Conservation (phyloP, 1,139 yeast species). For the Saccharomycopsis crataegensis region DNA sequence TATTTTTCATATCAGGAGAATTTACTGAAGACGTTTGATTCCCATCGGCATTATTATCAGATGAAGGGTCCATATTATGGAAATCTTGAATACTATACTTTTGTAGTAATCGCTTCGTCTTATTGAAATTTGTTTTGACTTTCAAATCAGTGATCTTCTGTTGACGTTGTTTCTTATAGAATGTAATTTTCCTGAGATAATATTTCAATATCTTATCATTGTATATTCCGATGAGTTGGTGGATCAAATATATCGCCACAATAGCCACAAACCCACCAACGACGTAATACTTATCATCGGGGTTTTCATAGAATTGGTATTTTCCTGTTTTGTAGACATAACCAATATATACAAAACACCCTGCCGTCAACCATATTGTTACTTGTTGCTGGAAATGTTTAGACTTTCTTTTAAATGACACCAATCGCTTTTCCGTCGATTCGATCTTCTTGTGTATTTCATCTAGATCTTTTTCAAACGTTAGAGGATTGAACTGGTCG, state of each 20-base stretch:
- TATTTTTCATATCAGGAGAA: too few relatives aligned
- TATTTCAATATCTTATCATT: constrained; percentile 24
- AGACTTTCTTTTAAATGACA: constrained; percentile 21
- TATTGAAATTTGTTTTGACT: constrained; percentile 67
- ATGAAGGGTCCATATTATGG: neutral
- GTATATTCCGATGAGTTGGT: constrained; percentile 27
- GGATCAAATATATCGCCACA: constrained; percentile 24
- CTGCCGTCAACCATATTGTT: neutral
- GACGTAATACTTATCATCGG: neutral
- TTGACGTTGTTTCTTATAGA: constrained; percentile 45
- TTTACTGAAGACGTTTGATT: neutral
- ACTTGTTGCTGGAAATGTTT: neutral
- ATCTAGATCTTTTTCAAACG: constrained; percentile 45
- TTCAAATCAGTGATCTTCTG: constrained; percentile 69
- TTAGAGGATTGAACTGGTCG: constrained; percentile 39
- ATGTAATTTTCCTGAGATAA: constrained; percentile 28
- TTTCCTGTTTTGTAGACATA: neutral
- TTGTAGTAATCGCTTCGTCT: constrained; percentile 64
- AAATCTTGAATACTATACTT: constrained; percentile 46
- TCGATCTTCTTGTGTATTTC: constrained; percentile 35
- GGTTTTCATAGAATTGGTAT: neutral
- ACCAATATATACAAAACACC: constrained; percentile 4
- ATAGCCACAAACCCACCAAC: constrained; percentile 28
- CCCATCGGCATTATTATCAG: neutral
- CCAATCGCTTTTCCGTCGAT: constrained; percentile 31